Conservation (phyloP, 257 asterid genomes). For the Solanum medicagineum region DNA sequence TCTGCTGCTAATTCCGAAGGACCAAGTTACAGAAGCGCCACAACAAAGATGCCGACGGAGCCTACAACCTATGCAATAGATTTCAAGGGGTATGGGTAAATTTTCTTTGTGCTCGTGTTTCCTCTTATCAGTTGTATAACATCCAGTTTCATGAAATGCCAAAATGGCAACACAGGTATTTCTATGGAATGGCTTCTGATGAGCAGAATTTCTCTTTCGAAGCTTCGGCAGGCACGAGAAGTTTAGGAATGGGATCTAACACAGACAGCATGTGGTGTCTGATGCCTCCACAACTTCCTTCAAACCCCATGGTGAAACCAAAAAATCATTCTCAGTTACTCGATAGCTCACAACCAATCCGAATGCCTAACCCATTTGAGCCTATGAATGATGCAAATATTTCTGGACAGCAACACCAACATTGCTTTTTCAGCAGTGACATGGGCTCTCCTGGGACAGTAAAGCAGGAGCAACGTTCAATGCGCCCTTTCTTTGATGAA, state of each 20-base stretch:
- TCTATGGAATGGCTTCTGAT: slow-evolving; percentile 37
- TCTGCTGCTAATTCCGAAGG: slow-evolving; percentile 45
- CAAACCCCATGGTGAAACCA: slow-evolving; percentile 33
- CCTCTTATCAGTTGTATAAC: background rate
- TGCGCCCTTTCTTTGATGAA: slow-evolving; percentile 79
- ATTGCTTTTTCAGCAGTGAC: slow-evolving; percentile 50
- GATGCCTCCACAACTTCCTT: slow-evolving; percentile 47
- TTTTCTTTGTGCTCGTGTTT: background rate
- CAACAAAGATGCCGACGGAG: slow-evolving; percentile 69
- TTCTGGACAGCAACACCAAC: slow-evolving; percentile 58
- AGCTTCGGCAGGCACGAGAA: slow-evolving; percentile 35
- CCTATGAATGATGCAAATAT: slow-evolving; percentile 22
- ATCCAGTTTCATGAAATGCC: background rate
- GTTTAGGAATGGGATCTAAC: slow-evolving; percentile 43
- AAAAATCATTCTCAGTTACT: slow-evolving; percentile 37
- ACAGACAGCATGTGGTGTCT: slow-evolving; percentile 51
- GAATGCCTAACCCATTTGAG: slow-evolving; percentile 28
- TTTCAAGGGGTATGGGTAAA: slow-evolving; percentile 60
- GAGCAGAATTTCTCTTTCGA: slow-evolving; percentile 46
- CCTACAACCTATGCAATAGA: slow-evolving; percentile 46
- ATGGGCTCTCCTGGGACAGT: slow-evolving; percentile 27
- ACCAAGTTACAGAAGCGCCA: slow-evolving; percentile 43
- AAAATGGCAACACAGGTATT: slow-evolving; percentile 34
- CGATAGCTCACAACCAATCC: slow-evolving; percentile 27
- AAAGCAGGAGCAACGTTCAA: slow-evolving; percentile 58